Evolutionary conservation across 1,284 basidiomycete genomes (phyloP), one percentile per base, ranked within the genome.

Genomic region (Hymenochaete sp.): DNA sequence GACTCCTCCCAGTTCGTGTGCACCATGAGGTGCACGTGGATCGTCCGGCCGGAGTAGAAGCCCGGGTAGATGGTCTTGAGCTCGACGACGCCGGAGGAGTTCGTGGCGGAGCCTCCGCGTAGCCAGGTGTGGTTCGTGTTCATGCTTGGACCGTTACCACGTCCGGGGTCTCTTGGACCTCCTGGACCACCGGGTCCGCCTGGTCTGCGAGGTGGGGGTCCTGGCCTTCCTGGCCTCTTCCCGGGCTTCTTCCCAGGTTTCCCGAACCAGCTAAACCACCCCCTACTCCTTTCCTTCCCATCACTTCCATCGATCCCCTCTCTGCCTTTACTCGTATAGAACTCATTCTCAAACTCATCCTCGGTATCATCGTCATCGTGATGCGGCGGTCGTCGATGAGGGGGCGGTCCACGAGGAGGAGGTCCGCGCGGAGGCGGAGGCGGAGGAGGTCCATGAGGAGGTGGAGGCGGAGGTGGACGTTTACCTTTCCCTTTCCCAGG

Each of bases 11-110:
- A 61, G 48, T 58, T 53, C 0, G 67, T 67, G 58, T 70, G 72
- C 6, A 75, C 71, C 52, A 74, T 75, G 35, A 71, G 59, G 54
- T 75, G 73, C 48, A 77, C 57, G 54, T 75, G 74, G 0, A 70
- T 69, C 13, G 73, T 71, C 19, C 73, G 70, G 10, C 73, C 72
- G 3, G 68, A 70, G 53, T 73, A 75, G 53, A 73, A 82, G 1
- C 80, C 82, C 6, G 82, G 82, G 65, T 79, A 83, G 54, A 84
- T 77, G 16, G 74, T 73, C 66, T 68, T 75, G 53, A 85, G 80
- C 50, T 79, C 73, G 0, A 72, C 73, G 13, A 85, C 75, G 18
- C 82, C 83, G 52, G 77, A 74, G 47, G 62, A 61, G 60, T 83
- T 74, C 0, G 82, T 84, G 1, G 75, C 70, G 68, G 73, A 79